These are phyloP conservation scores for Laburnicola sp. DNA, from an alignment of 2,329 filamentous ascomycete species.

Conservation along the genomic window DNA sequence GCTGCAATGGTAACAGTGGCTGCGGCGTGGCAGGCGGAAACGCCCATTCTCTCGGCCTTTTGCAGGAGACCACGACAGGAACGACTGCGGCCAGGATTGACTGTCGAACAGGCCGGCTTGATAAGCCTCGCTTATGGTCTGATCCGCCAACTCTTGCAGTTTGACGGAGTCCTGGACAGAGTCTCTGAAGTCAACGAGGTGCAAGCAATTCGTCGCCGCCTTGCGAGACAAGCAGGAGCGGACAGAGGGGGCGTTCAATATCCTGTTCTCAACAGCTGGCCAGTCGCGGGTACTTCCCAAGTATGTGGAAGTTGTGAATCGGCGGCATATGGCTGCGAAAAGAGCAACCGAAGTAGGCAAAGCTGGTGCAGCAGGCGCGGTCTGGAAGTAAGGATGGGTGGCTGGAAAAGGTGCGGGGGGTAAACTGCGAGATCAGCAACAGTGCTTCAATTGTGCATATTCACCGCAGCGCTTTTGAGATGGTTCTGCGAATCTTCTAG, in stretches of 20 bases:
- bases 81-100: not conserved
- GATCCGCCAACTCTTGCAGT: constrained; percentile 19
- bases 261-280: not conserved
- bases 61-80: constrained; percentile 10
- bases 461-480: not conserved
- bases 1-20: constrained; percentile 12
- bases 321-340: not conserved
- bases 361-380: too few relatives aligned
- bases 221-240: not conserved
- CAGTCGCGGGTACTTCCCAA: not conserved
- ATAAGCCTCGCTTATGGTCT: constrained; percentile 22
- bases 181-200: not conserved
- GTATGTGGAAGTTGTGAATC: not conserved
- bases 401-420: too few relatives aligned
- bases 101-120: constrained; percentile 13
- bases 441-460: too few relatives aligned
- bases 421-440: too few relatives aligned
- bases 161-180: constrained; percentile 7
- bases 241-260: not conserved
- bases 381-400: too few relatives aligned
- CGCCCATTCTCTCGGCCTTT: constrained; percentile 20
- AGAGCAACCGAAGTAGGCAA: constrained; percentile 1
- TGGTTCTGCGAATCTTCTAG: constrained; percentile 1
- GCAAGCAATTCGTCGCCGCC: not conserved
- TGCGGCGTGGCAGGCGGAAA: constrained; percentile 15